These are phyloP conservation scores for Phyllachora maydis DNA, from an alignment of 2,329 filamentous ascomycete species.

Conservation along the genomic window DNA sequence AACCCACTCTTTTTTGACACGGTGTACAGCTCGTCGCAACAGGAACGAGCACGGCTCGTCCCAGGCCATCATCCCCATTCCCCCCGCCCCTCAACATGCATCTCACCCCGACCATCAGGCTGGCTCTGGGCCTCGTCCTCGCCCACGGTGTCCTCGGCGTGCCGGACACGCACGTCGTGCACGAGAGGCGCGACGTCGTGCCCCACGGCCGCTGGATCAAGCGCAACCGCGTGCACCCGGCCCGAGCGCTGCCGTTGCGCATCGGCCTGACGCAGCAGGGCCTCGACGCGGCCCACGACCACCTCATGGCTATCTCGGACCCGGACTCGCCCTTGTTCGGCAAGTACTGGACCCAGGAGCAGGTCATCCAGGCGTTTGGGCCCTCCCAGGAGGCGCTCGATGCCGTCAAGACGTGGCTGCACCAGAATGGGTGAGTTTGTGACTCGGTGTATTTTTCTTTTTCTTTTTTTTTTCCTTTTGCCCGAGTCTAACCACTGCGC, in stretches of 20 bases:
- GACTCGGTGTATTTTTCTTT: too few relatives aligned
- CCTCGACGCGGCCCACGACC: constrained; percentile 1
- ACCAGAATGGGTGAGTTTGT: background rate
- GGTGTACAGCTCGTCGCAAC: too few relatives aligned
- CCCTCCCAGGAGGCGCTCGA: background rate
- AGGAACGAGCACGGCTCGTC: too few relatives aligned
- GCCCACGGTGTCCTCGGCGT: background rate
- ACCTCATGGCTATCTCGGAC: constrained; percentile 1
- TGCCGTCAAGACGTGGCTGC: background rate
- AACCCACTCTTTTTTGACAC: too few relatives aligned
- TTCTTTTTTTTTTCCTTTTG: background rate
- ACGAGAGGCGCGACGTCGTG: background rate
- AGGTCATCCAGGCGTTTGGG: background rate
- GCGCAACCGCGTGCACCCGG: background rate
- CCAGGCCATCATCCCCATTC: too few relatives aligned
- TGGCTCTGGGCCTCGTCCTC: too few relatives aligned
- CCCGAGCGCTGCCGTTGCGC: background rate
- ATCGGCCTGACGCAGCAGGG: background rate
- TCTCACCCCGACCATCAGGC: too few relatives aligned
- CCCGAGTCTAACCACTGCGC: background rate
- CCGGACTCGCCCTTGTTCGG: background rate
- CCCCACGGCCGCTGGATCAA: constrained; percentile 1
- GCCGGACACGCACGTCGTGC: background rate
- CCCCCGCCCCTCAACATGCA: too few relatives aligned
- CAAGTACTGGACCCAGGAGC: constrained; percentile 1